These are phyloP conservation scores for Kwoniella heveanensis DNA, from an alignment of 768 basidiomycete species.

Conservation along the genomic window DNA sequence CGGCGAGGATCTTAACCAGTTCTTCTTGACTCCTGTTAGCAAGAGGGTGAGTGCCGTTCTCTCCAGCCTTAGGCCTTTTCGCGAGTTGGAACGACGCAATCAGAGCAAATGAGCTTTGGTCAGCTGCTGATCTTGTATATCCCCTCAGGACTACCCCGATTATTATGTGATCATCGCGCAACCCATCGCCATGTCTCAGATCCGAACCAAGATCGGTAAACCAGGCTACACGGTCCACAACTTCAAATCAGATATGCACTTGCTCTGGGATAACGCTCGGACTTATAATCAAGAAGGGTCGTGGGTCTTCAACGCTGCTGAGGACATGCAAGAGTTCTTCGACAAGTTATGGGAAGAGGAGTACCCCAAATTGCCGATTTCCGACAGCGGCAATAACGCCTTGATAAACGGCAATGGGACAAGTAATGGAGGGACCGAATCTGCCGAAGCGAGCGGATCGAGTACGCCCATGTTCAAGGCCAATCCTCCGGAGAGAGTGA, in stretches of 20 bases:
- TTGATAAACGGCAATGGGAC: constrained; percentile 13
- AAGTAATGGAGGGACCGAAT: constrained; percentile 3
- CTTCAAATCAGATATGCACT: constrained; percentile 76
- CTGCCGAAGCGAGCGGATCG: constrained; percentile 33
- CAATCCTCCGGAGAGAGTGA: constrained; percentile 44
- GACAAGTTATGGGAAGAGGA: constrained; percentile 67
- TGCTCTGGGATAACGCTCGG: constrained; percentile 92
- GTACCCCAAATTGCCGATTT: constrained; percentile 22
- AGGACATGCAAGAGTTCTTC: constrained; percentile 90
- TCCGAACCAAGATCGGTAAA: constrained; percentile 67
- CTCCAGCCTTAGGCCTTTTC: neutral
- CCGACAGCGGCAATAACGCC: neutral
- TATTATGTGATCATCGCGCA: constrained; percentile 85
- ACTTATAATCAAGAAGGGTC: constrained; percentile 93
- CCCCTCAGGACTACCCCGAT: constrained; percentile 77
- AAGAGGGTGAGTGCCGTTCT: constrained; percentile 53
- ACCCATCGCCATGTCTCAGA: constrained; percentile 83
- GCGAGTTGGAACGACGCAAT: too few species aligned
- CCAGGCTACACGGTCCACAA: constrained; percentile 73
- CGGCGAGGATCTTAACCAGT: constrained; percentile 48
- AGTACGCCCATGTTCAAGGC: constrained; percentile 49
- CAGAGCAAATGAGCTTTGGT: too few species aligned
- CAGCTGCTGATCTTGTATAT: too few species aligned
- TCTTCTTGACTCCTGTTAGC: constrained; percentile 54
- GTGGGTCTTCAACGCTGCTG: constrained; percentile 91